Conservation (phyloP, 306 rosid species). For the Rosa rugosa region DNA sequence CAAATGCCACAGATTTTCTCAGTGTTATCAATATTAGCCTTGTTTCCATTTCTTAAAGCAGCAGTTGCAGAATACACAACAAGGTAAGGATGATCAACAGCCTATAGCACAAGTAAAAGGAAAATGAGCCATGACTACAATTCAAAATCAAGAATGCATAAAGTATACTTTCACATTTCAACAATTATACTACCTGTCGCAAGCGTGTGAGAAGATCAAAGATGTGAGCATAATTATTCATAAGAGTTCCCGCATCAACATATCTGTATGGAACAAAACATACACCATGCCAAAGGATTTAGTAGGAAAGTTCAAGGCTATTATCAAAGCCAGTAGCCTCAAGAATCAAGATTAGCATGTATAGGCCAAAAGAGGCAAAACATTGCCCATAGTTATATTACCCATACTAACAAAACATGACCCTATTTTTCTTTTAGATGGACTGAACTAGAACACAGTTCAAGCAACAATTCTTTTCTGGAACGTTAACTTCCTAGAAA, state of each 20-base stretch:
- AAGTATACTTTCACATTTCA: not conserved
- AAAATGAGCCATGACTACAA: not conserved
- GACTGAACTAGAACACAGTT: not conserved
- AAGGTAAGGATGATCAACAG: constrained; percentile 90
- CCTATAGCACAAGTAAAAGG: constrained; percentile 39
- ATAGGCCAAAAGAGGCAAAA: not conserved
- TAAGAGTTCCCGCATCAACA: constrained; percentile 59
- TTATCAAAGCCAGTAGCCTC: not conserved
- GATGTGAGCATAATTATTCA: constrained; percentile 85
- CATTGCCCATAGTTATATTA: not conserved
- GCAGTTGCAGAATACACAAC: constrained; percentile 79
- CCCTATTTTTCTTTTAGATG: not conserved
- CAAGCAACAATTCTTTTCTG: not conserved
- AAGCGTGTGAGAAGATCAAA: constrained; percentile 91
- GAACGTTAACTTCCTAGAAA: not conserved
- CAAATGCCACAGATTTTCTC: constrained; percentile 75
- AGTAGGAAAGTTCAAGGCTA: not conserved
- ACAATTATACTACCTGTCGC: constrained; percentile 62
- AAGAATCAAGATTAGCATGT: not conserved
- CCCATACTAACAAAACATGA: not conserved
- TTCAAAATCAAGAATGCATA: not conserved
- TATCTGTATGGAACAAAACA: constrained; percentile 54
- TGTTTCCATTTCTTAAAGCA: constrained; percentile 39
- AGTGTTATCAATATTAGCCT: constrained; percentile 27
- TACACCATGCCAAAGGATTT: not conserved